Conservation (phyloP, 768 basidiomycete species). For the Mycena capillaripes region DNA sequence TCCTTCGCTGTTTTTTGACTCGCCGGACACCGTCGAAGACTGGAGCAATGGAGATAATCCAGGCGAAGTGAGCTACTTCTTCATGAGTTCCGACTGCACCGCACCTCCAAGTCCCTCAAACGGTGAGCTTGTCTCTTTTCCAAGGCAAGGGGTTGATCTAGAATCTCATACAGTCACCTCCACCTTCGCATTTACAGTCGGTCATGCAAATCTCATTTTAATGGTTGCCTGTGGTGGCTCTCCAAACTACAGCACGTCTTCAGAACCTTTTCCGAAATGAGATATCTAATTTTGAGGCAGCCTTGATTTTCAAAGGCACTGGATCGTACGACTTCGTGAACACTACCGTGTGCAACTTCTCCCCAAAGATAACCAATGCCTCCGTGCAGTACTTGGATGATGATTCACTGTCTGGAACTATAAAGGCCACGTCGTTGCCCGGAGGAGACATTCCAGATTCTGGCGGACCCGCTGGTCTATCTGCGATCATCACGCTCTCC, state of each 20-base stretch:
- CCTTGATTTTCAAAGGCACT: not conserved
- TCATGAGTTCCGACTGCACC: not conserved
- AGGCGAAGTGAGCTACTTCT: not conserved
- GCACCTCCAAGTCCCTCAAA: not conserved
- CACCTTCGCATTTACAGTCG: not conserved
- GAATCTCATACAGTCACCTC: not conserved
- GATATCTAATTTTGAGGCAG: not conserved
- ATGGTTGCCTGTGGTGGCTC: not conserved
- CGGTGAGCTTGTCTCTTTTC: too few relatives aligned
- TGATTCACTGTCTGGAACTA: not conserved
- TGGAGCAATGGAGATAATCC: not conserved
- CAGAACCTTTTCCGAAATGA: not conserved
- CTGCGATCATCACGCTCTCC: not conserved
- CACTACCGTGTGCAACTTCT: constrained; percentile 3
- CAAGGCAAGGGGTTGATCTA: too few relatives aligned
- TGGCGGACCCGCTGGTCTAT: not conserved
- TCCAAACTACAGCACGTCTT: not conserved
- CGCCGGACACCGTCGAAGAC: not conserved
- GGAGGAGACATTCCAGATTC: not conserved
- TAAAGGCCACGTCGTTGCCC: not conserved
- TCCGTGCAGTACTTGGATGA: not conserved
- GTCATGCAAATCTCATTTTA: not conserved
- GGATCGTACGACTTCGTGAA: not conserved
- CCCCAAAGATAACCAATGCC: not conserved
- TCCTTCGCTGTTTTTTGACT: not conserved